Base-by-base conservation (phyloP, 768 basidiomycete genomes). In the Tulasnella sp. region DNA sequence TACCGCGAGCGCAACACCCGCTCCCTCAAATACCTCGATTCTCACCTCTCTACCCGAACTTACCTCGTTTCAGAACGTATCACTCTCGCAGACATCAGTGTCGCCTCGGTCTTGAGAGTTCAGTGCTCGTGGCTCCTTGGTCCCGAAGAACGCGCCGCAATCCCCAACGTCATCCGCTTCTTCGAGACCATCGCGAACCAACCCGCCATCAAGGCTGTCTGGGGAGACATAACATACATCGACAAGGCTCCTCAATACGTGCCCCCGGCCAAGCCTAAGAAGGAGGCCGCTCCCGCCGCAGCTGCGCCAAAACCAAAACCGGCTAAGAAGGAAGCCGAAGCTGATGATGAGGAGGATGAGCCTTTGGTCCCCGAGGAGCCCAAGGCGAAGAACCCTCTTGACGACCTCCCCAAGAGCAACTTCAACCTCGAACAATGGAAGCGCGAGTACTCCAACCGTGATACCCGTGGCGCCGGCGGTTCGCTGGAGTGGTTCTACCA, bases 21-120 rank as follows among this genome's bases (percentile, higher is more conserved):
- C 72, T 87, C 90, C 28, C 88, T 98, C 75, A 87, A 87, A 58
- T 91, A 91, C 82, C 88, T 99, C 80, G 91, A 99, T 83, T 86
- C 87, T 46, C 90, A 94, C 88, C 91, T 99, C 83, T 85, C 88
- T 75, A 89, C 91, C 80, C 91, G 90, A 84, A 99, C 97, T 72
- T 99, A 92, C 90, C 90, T 99, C 84, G 96, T 96, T 79, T 93
- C 92, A 83, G 95, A 99, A 85, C 94, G 97, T 84, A 93, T 99
- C 89, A 95, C 96, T 82, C 89, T 97, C 73, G 98, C 96, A 82
- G 98, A 99, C 84, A 86, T 99, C 86, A 85, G 86, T 84, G 83
- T 95, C 82, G 94, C 93, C 50, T 85, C 88, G 77, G 82, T 90
- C 84, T 85, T 96, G 81, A 88, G 88, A 82, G 88, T 88, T 81